Conservation (phyloP, 225 moss, liverwort and hornwort species). For the Lunularia cruciata region DNA sequence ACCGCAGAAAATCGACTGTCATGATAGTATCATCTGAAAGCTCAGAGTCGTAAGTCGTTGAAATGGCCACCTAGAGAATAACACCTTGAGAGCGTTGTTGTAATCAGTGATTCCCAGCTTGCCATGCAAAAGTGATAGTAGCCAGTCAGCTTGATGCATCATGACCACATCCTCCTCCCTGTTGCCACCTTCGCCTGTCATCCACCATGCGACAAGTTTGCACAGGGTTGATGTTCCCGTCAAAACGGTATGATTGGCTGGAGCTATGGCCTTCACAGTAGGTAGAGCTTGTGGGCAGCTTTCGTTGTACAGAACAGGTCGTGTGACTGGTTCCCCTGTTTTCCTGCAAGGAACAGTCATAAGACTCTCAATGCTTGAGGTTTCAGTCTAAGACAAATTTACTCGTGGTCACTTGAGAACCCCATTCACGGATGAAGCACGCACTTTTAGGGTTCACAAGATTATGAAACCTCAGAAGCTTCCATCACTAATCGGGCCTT, state of each 20-base stretch:
- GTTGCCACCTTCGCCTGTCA: slow-evolving; percentile 10
- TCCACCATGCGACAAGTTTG: slow-evolving; percentile 45
- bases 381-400: too few species aligned
- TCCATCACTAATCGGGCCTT: too few species aligned
- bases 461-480: too few species aligned
- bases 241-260: slow-evolving; percentile 39
- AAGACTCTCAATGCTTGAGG: too few species aligned
- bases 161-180: slow-evolving; percentile 22
- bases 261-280: slow-evolving; percentile 30
- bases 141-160: slow-evolving; percentile 45
- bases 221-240: slow-evolving; percentile 39
- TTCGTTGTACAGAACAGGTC: slow-evolving; percentile 39
- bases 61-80: neutral
- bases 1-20: too few species aligned
- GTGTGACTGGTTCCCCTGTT: slow-evolving; percentile 30
- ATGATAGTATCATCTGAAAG: neutral
- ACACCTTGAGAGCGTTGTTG: slow-evolving; percentile 44
- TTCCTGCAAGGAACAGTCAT: too few species aligned
- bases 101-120: slow-evolving; percentile 41
- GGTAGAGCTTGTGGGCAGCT: slow-evolving; percentile 33
- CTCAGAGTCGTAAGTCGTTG: neutral
- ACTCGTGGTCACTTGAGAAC: too few species aligned
- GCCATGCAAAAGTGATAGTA: slow-evolving; percentile 38
- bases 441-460: too few species aligned
- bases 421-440: too few species aligned